phyloP scores from a whole-genome alignment of 768 basidiomycete species.

The Boletus reticuloceps region DNA sequence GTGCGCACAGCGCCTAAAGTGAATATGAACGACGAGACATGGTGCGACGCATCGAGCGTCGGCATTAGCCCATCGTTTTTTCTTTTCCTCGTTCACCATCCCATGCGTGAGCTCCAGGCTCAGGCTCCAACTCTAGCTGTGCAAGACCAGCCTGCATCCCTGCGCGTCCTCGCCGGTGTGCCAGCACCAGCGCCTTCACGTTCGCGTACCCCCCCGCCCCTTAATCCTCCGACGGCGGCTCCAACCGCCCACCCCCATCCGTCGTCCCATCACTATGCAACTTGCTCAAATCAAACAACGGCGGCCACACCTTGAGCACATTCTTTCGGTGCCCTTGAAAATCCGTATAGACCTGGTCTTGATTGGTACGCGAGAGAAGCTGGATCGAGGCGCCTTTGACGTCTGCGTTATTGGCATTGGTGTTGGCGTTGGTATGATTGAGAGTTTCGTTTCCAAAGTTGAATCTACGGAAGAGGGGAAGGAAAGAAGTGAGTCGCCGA shows the following conservation, averaged over 20 bases:
- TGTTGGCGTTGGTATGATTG: constrained; percentile 1
- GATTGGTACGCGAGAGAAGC: constrained; percentile 37
- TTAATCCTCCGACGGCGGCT: constrained; percentile 2
- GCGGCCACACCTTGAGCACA: constrained; percentile 16
- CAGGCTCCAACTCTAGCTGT: neutral
- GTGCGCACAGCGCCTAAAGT: neutral
- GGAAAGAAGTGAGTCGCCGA: too few species aligned
- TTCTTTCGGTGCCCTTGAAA: constrained; percentile 16
- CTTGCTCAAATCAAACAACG: constrained; percentile 23
- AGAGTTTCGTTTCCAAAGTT: constrained; percentile 38
- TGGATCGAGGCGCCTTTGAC: constrained; percentile 37
- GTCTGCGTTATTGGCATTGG: constrained; percentile 7
- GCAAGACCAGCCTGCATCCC: neutral
- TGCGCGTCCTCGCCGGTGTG: too few species aligned
- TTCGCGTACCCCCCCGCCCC: too few species aligned
- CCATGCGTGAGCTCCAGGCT: neutral
- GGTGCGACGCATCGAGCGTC: too few species aligned
- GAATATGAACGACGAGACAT: too few species aligned
- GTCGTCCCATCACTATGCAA: constrained; percentile 21
- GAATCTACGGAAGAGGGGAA: constrained; percentile 31
- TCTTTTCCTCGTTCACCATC: too few species aligned
- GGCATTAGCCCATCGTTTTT: too few species aligned
- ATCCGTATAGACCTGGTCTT: constrained; percentile 32
- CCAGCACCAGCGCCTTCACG: too few species aligned
- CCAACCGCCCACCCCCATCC: constrained; percentile 18